A percentile compares a stretch with the other conserved stretches of the same genome.
Evolutionary conservation across 441 rosid genomes (phyloP).

Genomic region (Gossypium trilobum): DNA sequence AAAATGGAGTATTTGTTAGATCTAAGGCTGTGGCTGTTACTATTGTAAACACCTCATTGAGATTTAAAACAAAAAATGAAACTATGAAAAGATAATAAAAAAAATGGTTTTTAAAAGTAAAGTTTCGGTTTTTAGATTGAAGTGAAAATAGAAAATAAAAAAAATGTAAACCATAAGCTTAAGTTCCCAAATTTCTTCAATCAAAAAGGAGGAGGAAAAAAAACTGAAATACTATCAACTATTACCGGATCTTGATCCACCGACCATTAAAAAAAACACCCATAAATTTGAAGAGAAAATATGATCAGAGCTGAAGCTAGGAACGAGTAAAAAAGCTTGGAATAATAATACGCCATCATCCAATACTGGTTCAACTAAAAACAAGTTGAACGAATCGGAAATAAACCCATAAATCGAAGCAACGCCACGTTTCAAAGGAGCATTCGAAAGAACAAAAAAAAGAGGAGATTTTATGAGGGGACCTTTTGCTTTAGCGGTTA

Average conservation of each 20-base stretch:
- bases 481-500: not conserved
- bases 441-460: not conserved
- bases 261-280: not conserved
- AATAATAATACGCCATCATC: too few species aligned
- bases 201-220: not conserved
- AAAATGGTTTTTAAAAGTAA: not conserved
- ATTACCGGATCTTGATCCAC: constrained; percentile 9
- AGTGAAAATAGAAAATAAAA: not conserved
- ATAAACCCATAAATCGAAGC: not conserved
- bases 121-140: constrained; percentile 1
- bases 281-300: not conserved
- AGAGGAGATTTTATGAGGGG: too few species aligned
- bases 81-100: not conserved
- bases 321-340: not conserved
- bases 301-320: not conserved
- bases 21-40: not conserved
- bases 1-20: not conserved
- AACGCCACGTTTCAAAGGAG: constrained; percentile 24
- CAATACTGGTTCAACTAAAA: too few species aligned
- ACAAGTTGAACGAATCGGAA: too few species aligned
- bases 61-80: not conserved
- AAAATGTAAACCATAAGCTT: too few species aligned
- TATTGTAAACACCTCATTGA: not conserved
- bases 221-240: not conserved
- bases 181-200: not conserved